Evolutionary conservation across 805 yeast genomes (phyloP), one percentile per base, ranked within the genome.

Genomic region (Zygosaccharomyces pseudorouxii): DNA sequence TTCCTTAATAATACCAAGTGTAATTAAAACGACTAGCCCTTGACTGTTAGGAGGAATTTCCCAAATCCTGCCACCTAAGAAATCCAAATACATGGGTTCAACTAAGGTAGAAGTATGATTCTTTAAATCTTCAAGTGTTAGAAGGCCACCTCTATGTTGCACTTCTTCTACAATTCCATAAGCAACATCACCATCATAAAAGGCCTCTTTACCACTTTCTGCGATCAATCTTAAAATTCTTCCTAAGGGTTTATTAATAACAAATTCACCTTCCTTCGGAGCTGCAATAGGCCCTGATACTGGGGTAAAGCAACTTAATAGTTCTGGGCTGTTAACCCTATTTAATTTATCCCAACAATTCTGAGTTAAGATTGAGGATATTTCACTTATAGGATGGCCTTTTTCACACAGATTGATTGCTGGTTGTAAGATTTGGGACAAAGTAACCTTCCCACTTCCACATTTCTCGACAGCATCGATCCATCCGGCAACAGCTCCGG

Each of bases 1-100:
- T 31, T 78, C 77, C 55, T 74, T 75, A 53, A 86, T 75, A 38
- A 83, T 71, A 0, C 92, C 93, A 43, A 85, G 65, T 0, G 92
- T 81, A 14, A 84, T 68, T 43, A 86, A 69, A 0, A 90, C 93
- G 39, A 86, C 86, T 11, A 86, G 65, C 7, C 95, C 95, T 46
- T 86, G 88, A 3, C 92, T 88, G 64, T 82, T 86, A 11, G 95
- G 95, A 9, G 95, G 93, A 53, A 86, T 81, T 63, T 86, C 93
- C 87, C 90, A 83, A 22, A 86, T 70, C 25, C 72, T 74, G 42
- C 75, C 71, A 9, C 78, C 85, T 41, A 76, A 69, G 47, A 80
- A 73, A 29, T 76, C 74, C 46, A 77, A 64, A 14, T 68, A 67
- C 16, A 86, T 78, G 2, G 95, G 92, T 1, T 81, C 82, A 20